Conservation (phyloP, 176 grass and related monocot genomes). For the Cenchrus americanus region DNA sequence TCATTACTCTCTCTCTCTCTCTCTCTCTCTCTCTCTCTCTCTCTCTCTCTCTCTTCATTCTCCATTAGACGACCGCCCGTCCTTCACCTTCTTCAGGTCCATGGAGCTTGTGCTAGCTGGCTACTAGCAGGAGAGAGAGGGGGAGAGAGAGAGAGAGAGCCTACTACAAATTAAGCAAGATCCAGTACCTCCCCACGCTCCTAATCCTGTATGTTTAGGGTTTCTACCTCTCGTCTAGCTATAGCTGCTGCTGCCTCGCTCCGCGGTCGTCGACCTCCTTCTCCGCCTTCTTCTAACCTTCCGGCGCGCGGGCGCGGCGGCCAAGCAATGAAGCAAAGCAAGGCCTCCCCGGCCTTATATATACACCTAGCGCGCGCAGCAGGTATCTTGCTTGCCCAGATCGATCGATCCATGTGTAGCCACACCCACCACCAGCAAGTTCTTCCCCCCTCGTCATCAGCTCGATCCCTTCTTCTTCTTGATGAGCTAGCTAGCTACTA, state of each 20-base stretch:
- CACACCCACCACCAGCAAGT: too few species aligned
- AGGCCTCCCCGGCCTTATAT: constrained; percentile 23
- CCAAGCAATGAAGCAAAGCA: neutral
- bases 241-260: neutral
- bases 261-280: neutral
- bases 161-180: neutral
- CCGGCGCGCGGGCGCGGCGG: neutral
- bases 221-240: constrained; percentile 30
- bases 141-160: neutral
- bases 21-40: constrained; percentile 4
- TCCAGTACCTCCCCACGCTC: neutral
- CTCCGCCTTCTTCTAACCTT: neutral
- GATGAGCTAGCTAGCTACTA: neutral
- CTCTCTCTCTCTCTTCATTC: neutral
- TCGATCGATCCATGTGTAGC: neutral
- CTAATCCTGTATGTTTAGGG: constrained; percentile 29
- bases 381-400: constrained; percentile 9
- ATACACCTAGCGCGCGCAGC: constrained; percentile 39
- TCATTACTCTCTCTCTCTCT: neutral
- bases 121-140: neutral
- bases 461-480: too few species aligned
- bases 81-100: neutral
- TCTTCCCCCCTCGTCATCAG: neutral
- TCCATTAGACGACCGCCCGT: neutral
- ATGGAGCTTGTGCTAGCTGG: constrained; percentile 27